Conservation (phyloP, 1,284 basidiomycete genomes). For the Ganoderma leucocontextum region DNA sequence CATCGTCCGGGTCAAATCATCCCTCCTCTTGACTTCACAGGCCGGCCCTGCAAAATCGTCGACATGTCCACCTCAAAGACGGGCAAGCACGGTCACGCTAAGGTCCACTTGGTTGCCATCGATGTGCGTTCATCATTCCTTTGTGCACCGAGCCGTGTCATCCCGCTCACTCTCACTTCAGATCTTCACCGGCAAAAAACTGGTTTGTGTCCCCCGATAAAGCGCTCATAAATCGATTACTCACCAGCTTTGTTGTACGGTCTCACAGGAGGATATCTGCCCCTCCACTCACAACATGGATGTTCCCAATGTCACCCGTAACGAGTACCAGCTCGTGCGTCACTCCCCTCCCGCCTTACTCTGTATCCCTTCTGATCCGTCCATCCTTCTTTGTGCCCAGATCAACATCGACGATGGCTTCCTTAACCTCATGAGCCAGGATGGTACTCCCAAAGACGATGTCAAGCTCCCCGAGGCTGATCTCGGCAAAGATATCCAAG, state of each 20-base stretch:
- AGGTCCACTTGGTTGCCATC: conserved; percentile 97
- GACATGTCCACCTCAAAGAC: conserved; percentile 99
- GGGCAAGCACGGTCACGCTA: conserved; percentile 99
- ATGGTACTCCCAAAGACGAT: conserved; percentile 93
- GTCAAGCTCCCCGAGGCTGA: conserved; percentile 93
- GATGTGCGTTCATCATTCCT: conserved; percentile 72
- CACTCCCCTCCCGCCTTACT: neutral
- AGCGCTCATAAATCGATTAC: conserved; percentile 19
- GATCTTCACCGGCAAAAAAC: conserved; percentile 97
- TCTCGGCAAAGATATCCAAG: conserved; percentile 79
- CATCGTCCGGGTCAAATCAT: neutral
- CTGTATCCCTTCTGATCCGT: neutral
- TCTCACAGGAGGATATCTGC: conserved; percentile 91
- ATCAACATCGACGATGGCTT: conserved; percentile 90
- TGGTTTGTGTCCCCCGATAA: conserved; percentile 54
- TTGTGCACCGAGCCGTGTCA: conserved; percentile 9
- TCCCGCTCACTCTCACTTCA: conserved; percentile 42
- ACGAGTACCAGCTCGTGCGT: conserved; percentile 91
- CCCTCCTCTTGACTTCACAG: conserved; percentile 44
- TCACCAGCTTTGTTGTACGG: conserved; percentile 20
- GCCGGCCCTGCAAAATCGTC: conserved; percentile 98
- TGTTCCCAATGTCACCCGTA: conserved; percentile 93
- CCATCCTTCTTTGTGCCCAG: conserved; percentile 44
- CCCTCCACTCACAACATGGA: conserved; percentile 99
- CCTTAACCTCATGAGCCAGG: conserved; percentile 93